phyloP scores from a whole-genome alignment of 345 rosid species.

The Moricandia moricandioides region DNA sequence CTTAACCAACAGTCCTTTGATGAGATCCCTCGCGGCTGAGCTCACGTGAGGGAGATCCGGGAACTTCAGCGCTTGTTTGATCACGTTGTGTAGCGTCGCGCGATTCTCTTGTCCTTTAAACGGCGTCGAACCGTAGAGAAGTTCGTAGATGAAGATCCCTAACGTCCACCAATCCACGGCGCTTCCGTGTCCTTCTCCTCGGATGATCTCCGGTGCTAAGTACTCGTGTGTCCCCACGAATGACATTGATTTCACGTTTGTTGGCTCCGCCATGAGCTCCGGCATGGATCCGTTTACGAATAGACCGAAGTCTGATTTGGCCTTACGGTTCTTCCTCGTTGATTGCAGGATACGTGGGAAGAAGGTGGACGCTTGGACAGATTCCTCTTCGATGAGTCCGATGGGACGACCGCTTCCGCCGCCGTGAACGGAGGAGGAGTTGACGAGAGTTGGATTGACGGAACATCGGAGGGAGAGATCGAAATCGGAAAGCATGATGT shows the following conservation, averaged over 20 bases:
- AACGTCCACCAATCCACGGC: conserved; percentile 99
- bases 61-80: conserved; percentile 77
- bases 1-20: conserved; percentile 67
- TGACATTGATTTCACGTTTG: conserved; percentile 86
- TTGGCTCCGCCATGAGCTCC: conserved; percentile 92
- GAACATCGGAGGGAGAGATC: conserved; percentile 89
- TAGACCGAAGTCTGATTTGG: conserved; percentile 78
- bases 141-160: conserved; percentile 83
- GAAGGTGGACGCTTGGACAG: conserved; percentile 62
- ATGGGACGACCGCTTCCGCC: conserved; percentile 28
- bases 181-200: conserved; percentile 97
- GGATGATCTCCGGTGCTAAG: conserved; percentile 80
- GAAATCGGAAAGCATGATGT: conserved; percentile 91
- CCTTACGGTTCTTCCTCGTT: conserved; percentile 67
- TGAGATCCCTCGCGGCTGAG: conserved; percentile 66
- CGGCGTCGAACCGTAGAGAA: conserved; percentile 79
- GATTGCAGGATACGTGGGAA: conserved; percentile 76
- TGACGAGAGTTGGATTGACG: conserved; percentile 78
- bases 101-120: conserved; percentile 90
- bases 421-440: conserved; percentile 64
- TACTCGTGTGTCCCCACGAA: conserved; percentile 95
- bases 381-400: conserved; percentile 62
- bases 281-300: conserved; percentile 65
- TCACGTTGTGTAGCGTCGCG: conserved; percentile 82
- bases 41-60: conserved; percentile 75